These are phyloP conservation scores for Ramaria rubella DNA, from an alignment of 768 basidiomycete species.

Conservation along the genomic window DNA sequence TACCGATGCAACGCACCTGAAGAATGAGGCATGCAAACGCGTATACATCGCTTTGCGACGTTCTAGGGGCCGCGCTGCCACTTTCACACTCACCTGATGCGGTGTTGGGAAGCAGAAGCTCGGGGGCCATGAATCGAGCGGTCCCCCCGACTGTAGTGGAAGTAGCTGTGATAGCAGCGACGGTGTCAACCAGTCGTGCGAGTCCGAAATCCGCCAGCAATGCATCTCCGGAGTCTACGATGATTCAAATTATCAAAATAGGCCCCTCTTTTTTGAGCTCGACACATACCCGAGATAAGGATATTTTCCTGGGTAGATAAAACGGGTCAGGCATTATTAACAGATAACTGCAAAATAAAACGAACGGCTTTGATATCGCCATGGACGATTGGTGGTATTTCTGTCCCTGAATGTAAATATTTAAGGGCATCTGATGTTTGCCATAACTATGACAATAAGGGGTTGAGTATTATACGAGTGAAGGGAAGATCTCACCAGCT, in stretches of 20 bases:
- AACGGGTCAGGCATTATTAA: neutral
- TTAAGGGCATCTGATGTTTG: constrained; percentile 1
- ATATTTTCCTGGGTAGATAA: constrained; percentile 2
- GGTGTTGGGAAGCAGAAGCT: constrained; percentile 24
- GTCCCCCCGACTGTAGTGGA: constrained; percentile 24
- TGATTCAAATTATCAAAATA: neutral
- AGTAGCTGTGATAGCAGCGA: constrained; percentile 15
- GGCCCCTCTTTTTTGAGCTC: neutral
- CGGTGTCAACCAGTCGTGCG: constrained; percentile 24
- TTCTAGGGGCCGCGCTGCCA: constrained; percentile 16
- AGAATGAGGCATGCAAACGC: constrained; percentile 30
- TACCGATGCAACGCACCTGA: constrained; percentile 20
- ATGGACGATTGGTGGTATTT: constrained; percentile 1
- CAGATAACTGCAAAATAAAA: neutral
- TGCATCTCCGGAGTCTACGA: neutral
- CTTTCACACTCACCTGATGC: neutral
- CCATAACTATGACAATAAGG: neutral
- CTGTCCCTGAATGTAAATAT: constrained; percentile 3
- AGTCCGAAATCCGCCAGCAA: constrained; percentile 30
- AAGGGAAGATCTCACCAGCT: neutral
- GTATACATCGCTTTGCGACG: constrained; percentile 27
- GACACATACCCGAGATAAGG: neutral
- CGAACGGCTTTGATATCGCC: constrained; percentile 4
- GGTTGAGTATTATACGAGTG: neutral
- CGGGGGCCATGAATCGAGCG: constrained; percentile 33